Evolutionary conservation across 2,329 filamentous ascomycete species (phyloP).

Genomic region (Diaporthe amygdali): DNA sequence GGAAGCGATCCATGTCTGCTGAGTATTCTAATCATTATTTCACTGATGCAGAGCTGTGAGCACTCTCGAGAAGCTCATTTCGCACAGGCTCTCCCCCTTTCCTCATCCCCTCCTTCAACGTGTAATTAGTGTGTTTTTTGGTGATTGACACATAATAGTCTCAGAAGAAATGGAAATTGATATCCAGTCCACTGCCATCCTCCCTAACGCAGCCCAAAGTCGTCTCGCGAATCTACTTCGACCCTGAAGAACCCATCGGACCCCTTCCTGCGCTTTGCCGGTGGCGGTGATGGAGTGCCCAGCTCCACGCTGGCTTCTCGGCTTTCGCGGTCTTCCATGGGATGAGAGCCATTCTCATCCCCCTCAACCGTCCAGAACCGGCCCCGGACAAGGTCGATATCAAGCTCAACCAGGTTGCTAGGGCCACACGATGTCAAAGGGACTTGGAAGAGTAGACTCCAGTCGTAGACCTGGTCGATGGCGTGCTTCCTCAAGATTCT

Average conservation of each 20-base stretch:
- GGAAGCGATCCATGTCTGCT: no score
- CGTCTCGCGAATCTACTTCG: neutral
- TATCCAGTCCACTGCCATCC: neutral
- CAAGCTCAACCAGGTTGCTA: conserved; percentile 7
- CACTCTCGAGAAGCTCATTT: neutral
- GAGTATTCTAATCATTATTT: neutral
- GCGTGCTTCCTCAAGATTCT: neutral
- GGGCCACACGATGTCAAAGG: neutral
- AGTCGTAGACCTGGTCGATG: neutral
- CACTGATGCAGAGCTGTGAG: neutral
- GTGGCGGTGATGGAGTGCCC: neutral
- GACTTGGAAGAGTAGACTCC: neutral
- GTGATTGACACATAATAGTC: no score
- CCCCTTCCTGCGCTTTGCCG: neutral
- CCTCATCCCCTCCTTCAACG: no score
- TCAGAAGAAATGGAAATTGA: neutral
- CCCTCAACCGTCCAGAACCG: neutral
- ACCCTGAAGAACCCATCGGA: neutral
- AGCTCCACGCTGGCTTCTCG: neutral
- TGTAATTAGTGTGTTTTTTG: no score
- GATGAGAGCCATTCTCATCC: neutral
- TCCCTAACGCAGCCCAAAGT: neutral
- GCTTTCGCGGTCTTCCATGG: neutral
- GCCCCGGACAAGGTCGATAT: neutral
- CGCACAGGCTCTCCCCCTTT: no score